Percentiles rank a stretch among this genome's conserved stretches.
These are phyloP conservation scores for Aspergillus sp. DNA, from an alignment of 2,329 filamentous ascomycete species.

Conservation along the genomic window DNA sequence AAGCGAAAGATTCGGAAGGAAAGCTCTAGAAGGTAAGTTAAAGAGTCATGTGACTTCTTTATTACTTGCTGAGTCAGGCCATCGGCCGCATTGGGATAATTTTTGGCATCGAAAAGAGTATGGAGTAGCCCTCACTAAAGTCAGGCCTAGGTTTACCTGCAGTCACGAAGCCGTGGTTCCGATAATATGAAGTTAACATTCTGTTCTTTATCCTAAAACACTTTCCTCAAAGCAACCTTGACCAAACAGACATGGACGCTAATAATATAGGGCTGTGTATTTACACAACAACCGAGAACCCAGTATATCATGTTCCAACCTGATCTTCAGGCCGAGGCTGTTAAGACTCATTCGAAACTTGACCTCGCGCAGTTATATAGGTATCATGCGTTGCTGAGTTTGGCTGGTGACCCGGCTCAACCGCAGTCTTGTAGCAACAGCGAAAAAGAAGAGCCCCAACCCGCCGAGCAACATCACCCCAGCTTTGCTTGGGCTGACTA, in stretches of 20 bases:
- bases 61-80: slow-evolving; percentile 18
- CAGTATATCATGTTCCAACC: not conserved
- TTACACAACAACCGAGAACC: not conserved
- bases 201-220: not conserved
- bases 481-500: not conserved
- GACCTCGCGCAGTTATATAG: slow-evolving; percentile 6
- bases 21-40: slow-evolving; percentile 42
- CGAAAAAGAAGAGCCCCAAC: not conserved
- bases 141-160: too few species aligned
- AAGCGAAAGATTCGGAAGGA: slow-evolving; percentile 35
- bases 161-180: too few species aligned
- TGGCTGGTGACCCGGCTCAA: not conserved
- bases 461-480: not conserved
- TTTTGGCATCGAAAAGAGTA: too few species aligned
- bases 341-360: not conserved
- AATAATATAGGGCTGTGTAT: not conserved
- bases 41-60: slow-evolving; percentile 23
- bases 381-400: slow-evolving; percentile 4
- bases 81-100: not conserved
- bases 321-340: not conserved
- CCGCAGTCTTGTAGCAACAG: not conserved
- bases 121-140: too few species aligned
- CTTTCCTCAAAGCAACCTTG: not conserved
- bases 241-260: not conserved
- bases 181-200: too few species aligned